Evolutionary conservation across 768 basidiomycete genomes (phyloP).

Genomic region (Sistotremastrum suecicum): DNA sequence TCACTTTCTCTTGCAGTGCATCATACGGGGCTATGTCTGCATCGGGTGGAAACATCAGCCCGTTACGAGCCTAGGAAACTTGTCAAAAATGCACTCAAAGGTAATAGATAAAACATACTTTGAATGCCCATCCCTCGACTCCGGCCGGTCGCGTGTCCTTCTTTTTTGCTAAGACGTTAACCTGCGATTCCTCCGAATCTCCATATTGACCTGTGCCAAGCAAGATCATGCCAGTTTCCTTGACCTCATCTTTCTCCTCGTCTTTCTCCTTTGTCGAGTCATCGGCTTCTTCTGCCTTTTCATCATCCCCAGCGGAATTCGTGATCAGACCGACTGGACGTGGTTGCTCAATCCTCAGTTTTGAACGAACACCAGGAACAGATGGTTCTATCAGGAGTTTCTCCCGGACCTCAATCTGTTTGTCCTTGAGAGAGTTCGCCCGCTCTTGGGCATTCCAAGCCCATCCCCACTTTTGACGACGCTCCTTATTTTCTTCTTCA

Average conservation of each 20-base stretch:
- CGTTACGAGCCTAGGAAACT: constrained; percentile 64
- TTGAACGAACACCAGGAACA: constrained; percentile 52
- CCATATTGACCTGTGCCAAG: constrained; percentile 13
- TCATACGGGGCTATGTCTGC: constrained; percentile 76
- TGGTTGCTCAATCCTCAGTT: constrained; percentile 48
- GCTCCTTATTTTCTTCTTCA: constrained; percentile 72
- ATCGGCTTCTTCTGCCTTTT: constrained; percentile 1
- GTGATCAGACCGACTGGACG: constrained; percentile 40
- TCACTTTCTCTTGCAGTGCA: constrained; percentile 9
- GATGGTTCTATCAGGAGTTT: constrained; percentile 60
- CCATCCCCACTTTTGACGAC: constrained; percentile 79
- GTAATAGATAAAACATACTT: constrained; percentile 25
- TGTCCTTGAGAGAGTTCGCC: constrained; percentile 53
- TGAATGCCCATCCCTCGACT: constrained; percentile 76
- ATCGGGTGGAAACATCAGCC: constrained; percentile 91
- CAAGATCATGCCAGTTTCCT: constrained; percentile 13
- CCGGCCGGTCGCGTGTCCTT: constrained; percentile 59
- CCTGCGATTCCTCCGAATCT: constrained; percentile 17
- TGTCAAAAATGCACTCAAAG: constrained; percentile 1
- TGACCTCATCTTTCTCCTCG: constrained; percentile 15
- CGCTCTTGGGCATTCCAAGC: constrained; percentile 85
- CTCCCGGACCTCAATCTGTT: constrained; percentile 55
- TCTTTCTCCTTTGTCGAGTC: constrained; percentile 9
- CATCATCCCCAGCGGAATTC: constrained; percentile 9
- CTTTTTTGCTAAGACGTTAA: constrained; percentile 69